These are phyloP conservation scores for Candida coquimbonensis DNA, from an alignment of 805 yeast genomes.

Conservation along the genomic window DNA sequence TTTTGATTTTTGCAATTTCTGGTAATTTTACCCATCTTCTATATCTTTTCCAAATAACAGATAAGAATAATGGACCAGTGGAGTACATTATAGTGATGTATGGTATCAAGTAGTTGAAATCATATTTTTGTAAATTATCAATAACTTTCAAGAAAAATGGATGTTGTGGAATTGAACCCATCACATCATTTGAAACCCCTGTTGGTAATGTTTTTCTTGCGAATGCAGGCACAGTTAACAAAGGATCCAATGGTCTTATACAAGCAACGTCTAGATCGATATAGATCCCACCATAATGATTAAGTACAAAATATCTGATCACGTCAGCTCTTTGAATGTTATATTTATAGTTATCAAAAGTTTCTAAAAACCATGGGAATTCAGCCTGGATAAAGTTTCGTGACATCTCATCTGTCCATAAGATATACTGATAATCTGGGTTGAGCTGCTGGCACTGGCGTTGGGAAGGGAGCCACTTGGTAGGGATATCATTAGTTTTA, in stretches of 20 bases:
- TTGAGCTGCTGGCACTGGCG: slow-evolving; percentile 69
- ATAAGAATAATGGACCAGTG: slow-evolving; percentile 84
- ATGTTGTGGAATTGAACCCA: slow-evolving; percentile 84
- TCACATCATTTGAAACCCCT: slow-evolving; percentile 87
- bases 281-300: slow-evolving; percentile 84
- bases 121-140: slow-evolving; percentile 53
- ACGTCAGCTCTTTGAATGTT: slow-evolving; percentile 90
- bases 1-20: slow-evolving; percentile 56
- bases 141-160: slow-evolving; percentile 74
- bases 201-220: slow-evolving; percentile 84
- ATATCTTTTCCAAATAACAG: slow-evolving; percentile 83
- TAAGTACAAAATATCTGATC: slow-evolving; percentile 76
- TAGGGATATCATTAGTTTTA: slow-evolving; percentile 73
- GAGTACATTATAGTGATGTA: slow-evolving; percentile 89
- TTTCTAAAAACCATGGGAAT: slow-evolving; percentile 79
- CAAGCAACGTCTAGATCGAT: slow-evolving; percentile 91
- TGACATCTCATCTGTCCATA: slow-evolving; percentile 88
- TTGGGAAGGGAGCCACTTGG: slow-evolving; percentile 73
- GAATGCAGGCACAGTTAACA: slow-evolving; percentile 76
- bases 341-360: slow-evolving; percentile 71
- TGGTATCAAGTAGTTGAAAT: slow-evolving; percentile 74
- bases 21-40: slow-evolving; percentile 67
- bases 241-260: slow-evolving; percentile 68
- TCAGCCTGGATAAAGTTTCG: slow-evolving; percentile 69
- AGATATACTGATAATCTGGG: slow-evolving; percentile 79